Evolutionary conservation across 257 asterid genomes (phyloP).

Genomic region (Ehretia macrophylla): DNA sequence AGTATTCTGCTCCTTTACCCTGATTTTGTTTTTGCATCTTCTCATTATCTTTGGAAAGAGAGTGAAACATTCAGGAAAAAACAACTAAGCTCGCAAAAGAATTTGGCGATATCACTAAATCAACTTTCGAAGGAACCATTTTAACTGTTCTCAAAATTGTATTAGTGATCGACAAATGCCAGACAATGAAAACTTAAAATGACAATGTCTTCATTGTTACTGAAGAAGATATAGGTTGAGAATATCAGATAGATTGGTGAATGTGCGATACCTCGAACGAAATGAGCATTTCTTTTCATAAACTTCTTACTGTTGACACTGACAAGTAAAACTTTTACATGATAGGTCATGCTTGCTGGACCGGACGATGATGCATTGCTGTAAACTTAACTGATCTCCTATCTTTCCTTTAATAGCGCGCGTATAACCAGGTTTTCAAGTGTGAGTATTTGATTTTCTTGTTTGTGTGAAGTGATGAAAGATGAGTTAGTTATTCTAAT

Average conservation of each 20-base stretch:
- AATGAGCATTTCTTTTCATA: not conserved
- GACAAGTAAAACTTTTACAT: not conserved
- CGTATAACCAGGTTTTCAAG: slow-evolving; percentile 23
- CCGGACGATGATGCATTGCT: slow-evolving; percentile 91
- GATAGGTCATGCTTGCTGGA: slow-evolving; percentile 88
- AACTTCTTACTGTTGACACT: not conserved
- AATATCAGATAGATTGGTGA: not conserved
- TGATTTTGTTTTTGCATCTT: too few species aligned
- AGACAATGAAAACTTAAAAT: too few species aligned
- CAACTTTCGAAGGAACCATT: too few species aligned
- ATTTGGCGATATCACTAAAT: too few species aligned
- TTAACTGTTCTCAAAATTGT: too few species aligned
- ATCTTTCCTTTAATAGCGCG: slow-evolving; percentile 23
- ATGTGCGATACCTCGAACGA: not conserved
- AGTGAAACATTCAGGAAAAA: too few species aligned
- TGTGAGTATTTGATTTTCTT: slow-evolving; percentile 27
- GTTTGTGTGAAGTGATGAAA: slow-evolving; percentile 27
- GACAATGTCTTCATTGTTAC: too few species aligned
- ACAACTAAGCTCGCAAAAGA: too few species aligned
- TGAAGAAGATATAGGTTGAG: too few species aligned
- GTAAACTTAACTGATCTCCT: slow-evolving; percentile 35
- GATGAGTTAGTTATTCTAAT: slow-evolving; percentile 20
- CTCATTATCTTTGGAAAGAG: too few species aligned
- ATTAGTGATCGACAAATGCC: too few species aligned
- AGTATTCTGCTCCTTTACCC: too few species aligned